These are phyloP conservation scores for Solanum virginianum DNA, from an alignment of 257 asterid species.

Conservation along the genomic window DNA sequence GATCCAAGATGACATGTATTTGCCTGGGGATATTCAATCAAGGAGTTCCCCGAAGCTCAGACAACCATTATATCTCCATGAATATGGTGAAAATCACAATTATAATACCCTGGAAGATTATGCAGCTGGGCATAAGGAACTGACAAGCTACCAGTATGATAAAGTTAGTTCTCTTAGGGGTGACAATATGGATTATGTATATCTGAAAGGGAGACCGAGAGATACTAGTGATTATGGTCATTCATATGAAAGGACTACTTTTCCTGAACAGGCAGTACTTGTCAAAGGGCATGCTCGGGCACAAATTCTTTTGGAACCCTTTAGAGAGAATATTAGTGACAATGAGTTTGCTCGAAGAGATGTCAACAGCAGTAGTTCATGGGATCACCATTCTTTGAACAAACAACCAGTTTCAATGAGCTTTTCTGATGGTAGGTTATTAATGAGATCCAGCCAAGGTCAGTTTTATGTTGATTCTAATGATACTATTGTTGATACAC, in stretches of 20 bases:
- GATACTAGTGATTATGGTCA: background rate
- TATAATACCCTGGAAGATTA: background rate
- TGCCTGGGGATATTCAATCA: background rate
- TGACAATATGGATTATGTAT: background rate
- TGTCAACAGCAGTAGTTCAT: background rate
- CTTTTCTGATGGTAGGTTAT: background rate
- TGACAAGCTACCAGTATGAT: background rate
- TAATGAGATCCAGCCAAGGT: background rate
- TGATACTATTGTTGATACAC: background rate
- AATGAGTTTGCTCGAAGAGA: conserved; percentile 1
- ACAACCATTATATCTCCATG: background rate
- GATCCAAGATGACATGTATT: background rate
- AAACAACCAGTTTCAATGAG: background rate
- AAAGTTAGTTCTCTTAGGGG: background rate
- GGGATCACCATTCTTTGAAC: conserved; percentile 1
- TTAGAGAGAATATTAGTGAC: background rate
- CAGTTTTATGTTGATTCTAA: background rate
- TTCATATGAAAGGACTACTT: background rate
- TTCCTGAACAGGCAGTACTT: background rate
- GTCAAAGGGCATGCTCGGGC: background rate
- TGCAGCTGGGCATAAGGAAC: background rate
- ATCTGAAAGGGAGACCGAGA: background rate
- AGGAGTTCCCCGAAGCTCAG: background rate
- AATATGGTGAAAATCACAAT: background rate
- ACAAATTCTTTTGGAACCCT: background rate